Conservation (phyloP, 1,139 yeast genomes). For the Yamadazyma kanchanaburiensis region DNA sequence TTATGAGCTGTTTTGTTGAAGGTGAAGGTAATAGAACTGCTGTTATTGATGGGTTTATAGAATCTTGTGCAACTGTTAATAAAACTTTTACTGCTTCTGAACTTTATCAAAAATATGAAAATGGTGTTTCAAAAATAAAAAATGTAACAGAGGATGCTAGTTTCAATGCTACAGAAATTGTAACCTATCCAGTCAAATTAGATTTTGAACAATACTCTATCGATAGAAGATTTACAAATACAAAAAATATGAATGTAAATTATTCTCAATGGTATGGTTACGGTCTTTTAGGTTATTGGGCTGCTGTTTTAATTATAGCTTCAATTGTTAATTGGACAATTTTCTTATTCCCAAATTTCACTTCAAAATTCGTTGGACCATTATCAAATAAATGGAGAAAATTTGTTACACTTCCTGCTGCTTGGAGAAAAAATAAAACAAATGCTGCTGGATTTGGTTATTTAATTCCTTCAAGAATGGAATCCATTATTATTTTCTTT, state of each 20-base stretch:
- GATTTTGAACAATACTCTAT: constrained; percentile 7
- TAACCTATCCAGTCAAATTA: constrained; percentile 11
- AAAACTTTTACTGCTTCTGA: constrained; percentile 5
- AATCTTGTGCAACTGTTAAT: constrained; percentile 10
- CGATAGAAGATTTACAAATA: constrained; percentile 3
- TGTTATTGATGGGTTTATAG: constrained; percentile 12
- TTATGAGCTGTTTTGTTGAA: constrained; percentile 17
- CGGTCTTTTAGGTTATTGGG: constrained; percentile 50
- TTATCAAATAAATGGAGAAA: constrained; percentile 26
- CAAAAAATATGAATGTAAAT: constrained; percentile 8
- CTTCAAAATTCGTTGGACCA: constrained; percentile 22
- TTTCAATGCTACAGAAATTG: constrained; percentile 9
- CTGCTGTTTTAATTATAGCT: constrained; percentile 37
- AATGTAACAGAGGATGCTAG: constrained; percentile 8
- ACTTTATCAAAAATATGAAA: constrained; percentile 11
- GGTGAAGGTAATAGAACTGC: constrained; percentile 15
- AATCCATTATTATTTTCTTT: constrained; percentile 25
- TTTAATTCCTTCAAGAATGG: constrained; percentile 28
- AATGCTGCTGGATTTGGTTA: constrained; percentile 17
- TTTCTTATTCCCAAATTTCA: constrained; percentile 24
- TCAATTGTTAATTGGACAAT: constrained; percentile 44
- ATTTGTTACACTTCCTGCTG: constrained; percentile 30
- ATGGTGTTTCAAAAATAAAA: constrained; percentile 5
- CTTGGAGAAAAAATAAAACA: constrained; percentile 21
- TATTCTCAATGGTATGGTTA: constrained; percentile 45